Conservation (phyloP, 805 yeast species). For the Sungouiella blattae region DNA sequence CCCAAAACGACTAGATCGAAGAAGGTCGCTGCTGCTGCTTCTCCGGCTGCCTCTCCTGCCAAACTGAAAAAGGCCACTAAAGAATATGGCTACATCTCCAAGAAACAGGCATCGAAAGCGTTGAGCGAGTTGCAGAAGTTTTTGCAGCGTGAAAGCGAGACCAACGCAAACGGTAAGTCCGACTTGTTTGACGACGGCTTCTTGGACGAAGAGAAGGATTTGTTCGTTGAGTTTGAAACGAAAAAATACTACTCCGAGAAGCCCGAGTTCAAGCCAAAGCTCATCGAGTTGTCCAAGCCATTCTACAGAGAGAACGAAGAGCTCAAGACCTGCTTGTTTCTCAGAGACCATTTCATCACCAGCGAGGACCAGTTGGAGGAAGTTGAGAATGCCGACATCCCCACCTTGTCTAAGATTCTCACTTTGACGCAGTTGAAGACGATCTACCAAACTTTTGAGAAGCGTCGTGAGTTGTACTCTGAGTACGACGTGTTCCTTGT, state of each 20-base stretch:
- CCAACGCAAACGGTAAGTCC: slow-evolving; percentile 31
- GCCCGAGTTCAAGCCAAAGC: slow-evolving; percentile 54
- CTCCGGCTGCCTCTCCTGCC: slow-evolving; percentile 16
- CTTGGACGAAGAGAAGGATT: slow-evolving; percentile 47
- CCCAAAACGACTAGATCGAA: slow-evolving; percentile 10
- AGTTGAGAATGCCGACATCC: slow-evolving; percentile 46
- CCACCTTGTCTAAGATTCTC: slow-evolving; percentile 52
- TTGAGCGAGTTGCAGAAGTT: slow-evolving; percentile 64
- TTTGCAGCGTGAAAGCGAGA: slow-evolving; percentile 31
- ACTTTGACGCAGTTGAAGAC: slow-evolving; percentile 76
- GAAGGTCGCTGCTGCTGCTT: slow-evolving; percentile 1
- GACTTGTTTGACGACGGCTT: slow-evolving; percentile 46
- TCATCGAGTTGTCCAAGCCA: slow-evolving; percentile 46
- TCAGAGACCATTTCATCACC: slow-evolving; percentile 57
- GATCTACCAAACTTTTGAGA: slow-evolving; percentile 83
- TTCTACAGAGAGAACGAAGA: slow-evolving; percentile 41
- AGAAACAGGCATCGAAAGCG: slow-evolving; percentile 40
- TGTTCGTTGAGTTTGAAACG: slow-evolving; percentile 62
- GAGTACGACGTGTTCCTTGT: slow-evolving; percentile 76
- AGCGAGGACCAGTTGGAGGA: slow-evolving; percentile 40
- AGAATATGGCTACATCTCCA: slow-evolving; percentile 13
- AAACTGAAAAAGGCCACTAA: slow-evolving; percentile 12
- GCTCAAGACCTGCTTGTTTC: slow-evolving; percentile 58
- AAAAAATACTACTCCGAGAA: slow-evolving; percentile 62
- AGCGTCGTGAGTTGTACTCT: slow-evolving; percentile 67